A percentile compares a stretch with the other conserved stretches of the same genome.
phyloP scores from a whole-genome alignment of 768 basidiomycete genomes.

The Lyophyllum shimeji region DNA sequence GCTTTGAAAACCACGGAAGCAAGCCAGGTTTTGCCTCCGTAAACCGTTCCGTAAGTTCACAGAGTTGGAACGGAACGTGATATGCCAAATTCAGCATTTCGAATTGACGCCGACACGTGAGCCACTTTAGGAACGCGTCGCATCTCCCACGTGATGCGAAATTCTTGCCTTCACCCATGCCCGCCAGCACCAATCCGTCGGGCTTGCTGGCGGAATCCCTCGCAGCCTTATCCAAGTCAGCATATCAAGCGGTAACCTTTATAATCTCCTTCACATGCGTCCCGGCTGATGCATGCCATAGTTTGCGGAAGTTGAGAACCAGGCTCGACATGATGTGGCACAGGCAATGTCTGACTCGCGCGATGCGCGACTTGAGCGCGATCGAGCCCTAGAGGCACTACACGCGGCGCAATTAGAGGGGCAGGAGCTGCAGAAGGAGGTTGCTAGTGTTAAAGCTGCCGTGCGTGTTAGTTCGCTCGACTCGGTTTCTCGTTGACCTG shows the following conservation, averaged over 20 bases:
- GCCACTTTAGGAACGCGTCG: constrained; percentile 3
- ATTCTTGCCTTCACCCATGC: constrained; percentile 5
- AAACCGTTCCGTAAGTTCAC: no score
- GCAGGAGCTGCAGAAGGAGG: constrained; percentile 48
- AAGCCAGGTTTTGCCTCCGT: no score
- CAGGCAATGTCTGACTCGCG: constrained; percentile 44
- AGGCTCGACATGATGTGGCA: constrained; percentile 52
- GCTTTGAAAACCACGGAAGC: no score
- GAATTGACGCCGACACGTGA: background rate
- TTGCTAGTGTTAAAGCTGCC: constrained; percentile 36
- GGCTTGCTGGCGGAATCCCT: constrained; percentile 22
- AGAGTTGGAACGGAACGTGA: no score
- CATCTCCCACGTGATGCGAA: constrained; percentile 10
- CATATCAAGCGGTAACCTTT: constrained; percentile 21
- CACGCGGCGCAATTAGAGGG: constrained; percentile 44
- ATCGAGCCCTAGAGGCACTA: constrained; percentile 42
- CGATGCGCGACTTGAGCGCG: constrained; percentile 50
- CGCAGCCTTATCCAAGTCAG: constrained; percentile 21
- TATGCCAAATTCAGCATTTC: background rate
- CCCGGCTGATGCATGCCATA: constrained; percentile 20
- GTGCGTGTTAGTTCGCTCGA: constrained; percentile 35
- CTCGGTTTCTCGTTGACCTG: constrained; percentile 12
- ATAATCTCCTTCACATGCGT: background rate
- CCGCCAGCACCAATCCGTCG: constrained; percentile 16
- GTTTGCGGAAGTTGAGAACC: constrained; percentile 58